A percentile compares a stretch with the other conserved stretches of the same genome.
phyloP scores from a whole-genome alignment of 257 asterid species.

The Forsythia suspensa region DNA sequence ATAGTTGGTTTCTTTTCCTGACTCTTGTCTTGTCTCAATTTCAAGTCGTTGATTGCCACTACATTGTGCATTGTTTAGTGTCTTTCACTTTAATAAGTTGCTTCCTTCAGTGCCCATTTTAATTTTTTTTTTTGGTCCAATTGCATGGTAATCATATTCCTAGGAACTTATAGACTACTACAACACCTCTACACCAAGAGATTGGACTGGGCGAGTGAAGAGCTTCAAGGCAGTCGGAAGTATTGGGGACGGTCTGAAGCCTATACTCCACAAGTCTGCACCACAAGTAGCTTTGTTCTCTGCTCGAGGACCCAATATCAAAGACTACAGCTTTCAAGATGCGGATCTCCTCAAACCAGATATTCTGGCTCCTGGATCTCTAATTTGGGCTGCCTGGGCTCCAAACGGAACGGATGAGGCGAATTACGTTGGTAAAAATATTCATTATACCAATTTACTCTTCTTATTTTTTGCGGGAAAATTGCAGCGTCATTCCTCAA shows the following conservation, averaged over 20 bases:
- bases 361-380: conserved; percentile 96
- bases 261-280: conserved; percentile 89
- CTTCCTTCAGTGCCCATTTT: not conserved
- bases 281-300: conserved; percentile 98
- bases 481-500: not conserved
- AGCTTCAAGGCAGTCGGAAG: conserved; percentile 85
- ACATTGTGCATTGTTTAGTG: not conserved
- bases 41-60: not conserved
- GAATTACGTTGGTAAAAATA: conserved; percentile 67
- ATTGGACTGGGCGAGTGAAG: conserved; percentile 93
- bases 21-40: not conserved
- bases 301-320: conserved; percentile 94
- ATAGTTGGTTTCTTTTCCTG: not conserved
- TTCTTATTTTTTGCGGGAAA: not conserved
- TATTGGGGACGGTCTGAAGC: conserved; percentile 82
- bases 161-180: conserved; percentile 94
- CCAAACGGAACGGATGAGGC: conserved; percentile 96
- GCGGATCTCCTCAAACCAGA: conserved; percentile 98
- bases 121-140: not conserved
- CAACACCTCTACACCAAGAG: conserved; percentile 80
- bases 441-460: not conserved
- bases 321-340: conserved; percentile 89
- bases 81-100: not conserved
- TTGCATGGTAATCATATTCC: not conserved
- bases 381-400: conserved; percentile 99